Conservation (phyloP, 2,329 filamentous ascomycete genomes). For the Scedosporium apiospermum region DNA sequence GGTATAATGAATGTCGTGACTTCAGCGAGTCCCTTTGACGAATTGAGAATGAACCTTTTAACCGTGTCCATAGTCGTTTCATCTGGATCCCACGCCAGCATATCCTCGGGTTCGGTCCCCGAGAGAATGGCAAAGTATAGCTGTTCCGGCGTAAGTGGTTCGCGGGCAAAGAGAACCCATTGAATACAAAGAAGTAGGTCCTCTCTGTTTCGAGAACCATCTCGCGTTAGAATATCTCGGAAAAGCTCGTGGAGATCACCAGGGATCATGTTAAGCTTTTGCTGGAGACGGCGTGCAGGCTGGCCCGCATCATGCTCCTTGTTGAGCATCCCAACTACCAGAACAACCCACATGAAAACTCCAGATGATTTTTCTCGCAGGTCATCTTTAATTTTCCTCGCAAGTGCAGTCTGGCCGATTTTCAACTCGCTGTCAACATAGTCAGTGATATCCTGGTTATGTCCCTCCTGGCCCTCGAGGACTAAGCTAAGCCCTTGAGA, state of each 20-base stretch:
- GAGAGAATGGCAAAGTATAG: slow-evolving; percentile 34
- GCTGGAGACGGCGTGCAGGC: neutral
- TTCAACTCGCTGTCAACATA: neutral
- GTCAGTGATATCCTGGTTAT: neutral
- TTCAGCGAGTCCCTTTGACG: neutral
- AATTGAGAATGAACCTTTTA: neutral
- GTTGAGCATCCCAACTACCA: slow-evolving; percentile 29
- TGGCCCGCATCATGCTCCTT: slow-evolving; percentile 19
- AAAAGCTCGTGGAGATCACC: neutral
- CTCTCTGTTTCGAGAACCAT: neutral
- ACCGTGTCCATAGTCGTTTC: neutral
- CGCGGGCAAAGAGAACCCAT: slow-evolving; percentile 42
- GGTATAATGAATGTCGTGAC: neutral
- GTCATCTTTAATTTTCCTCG: slow-evolving; percentile 5
- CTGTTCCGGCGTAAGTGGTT: slow-evolving; percentile 31
- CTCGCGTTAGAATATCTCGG: neutral
- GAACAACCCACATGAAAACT: slow-evolving; percentile 33
- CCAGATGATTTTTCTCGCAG: slow-evolving; percentile 27
- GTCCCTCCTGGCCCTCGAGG: neutral
- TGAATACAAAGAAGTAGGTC: neutral
- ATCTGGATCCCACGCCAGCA: neutral
- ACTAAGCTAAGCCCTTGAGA: slow-evolving; percentile 10
- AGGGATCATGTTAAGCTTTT: neutral
- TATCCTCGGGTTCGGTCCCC: neutral
- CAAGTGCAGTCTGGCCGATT: slow-evolving; percentile 4